Percentiles rank a stretch among this genome's conserved stretches.
phyloP scores from a whole-genome alignment of 176 grass and related monocot species.

The Guadua angustifolia region DNA sequence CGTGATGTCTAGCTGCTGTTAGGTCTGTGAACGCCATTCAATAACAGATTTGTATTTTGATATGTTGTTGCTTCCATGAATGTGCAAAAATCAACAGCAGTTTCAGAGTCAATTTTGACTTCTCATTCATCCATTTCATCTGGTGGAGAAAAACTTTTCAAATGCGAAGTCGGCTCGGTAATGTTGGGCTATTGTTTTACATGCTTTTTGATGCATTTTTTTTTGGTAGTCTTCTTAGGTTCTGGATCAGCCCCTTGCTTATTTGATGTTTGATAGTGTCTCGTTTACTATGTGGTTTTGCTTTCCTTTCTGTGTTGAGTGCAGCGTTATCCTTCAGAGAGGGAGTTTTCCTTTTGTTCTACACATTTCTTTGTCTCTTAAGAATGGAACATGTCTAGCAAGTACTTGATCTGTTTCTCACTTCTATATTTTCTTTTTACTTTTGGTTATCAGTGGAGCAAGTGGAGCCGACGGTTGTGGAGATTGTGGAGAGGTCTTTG shows the following conservation, averaged over 20 bases:
- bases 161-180: conserved; percentile 14
- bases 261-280: background rate
- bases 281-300: conserved; percentile 8
- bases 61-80: conserved; percentile 18
- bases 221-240: background rate
- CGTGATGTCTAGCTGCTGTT: conserved; percentile 26
- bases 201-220: background rate
- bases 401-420: conserved; percentile 48
- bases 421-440: conserved; percentile 22
- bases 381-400: conserved; percentile 4
- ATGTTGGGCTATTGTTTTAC: background rate
- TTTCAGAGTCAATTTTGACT: conserved; percentile 20
- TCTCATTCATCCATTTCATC: conserved; percentile 9
- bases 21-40: background rate
- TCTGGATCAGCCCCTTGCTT: conserved; percentile 11
- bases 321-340: background rate
- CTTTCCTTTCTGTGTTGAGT: conserved; percentile 11
- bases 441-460: conserved; percentile 72
- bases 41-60: background rate
- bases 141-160: background rate
- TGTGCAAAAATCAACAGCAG: background rate
- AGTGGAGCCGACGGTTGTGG: conserved; percentile 57
- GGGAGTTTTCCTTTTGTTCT: background rate
- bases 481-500: conserved; percentile 79
- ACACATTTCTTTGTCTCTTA: background rate